These are phyloP conservation scores for Boletellus ananas DNA, from an alignment of 768 basidiomycete species.

Conservation along the genomic window DNA sequence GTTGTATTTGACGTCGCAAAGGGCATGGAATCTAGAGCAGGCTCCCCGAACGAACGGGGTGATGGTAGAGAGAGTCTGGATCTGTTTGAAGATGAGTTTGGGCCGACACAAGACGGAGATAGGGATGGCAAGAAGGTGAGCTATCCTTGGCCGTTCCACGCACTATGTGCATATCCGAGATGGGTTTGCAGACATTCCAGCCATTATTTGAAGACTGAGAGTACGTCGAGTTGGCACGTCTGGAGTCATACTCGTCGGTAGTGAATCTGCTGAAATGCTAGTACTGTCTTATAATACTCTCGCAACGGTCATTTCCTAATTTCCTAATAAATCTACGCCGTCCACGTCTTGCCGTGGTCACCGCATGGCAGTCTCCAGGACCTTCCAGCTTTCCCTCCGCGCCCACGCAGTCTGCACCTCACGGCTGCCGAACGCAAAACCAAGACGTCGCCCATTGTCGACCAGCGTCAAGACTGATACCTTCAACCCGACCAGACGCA, in stretches of 20 bases:
- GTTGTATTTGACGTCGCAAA: constrained; percentile 23
- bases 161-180: not conserved
- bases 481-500: constrained; percentile 3
- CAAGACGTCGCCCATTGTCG: constrained; percentile 10
- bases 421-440: constrained; percentile 4
- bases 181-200: constrained; percentile 23
- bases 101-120: constrained; percentile 28
- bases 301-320: not conserved
- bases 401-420: constrained; percentile 1
- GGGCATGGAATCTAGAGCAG: not conserved
- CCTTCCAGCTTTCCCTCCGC: constrained; percentile 7
- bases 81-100: constrained; percentile 32
- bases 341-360: constrained; percentile 19
- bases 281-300: not conserved
- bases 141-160: not conserved
- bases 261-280: not conserved
- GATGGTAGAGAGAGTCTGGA: constrained; percentile 25
- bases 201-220: constrained; percentile 33
- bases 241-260: not conserved
- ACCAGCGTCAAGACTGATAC: not conserved
- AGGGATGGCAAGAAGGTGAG: constrained; percentile 26
- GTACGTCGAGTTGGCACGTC: not conserved
- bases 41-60: not conserved
- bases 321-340: not conserved
- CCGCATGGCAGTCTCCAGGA: constrained; percentile 8